Evolutionary conservation across 345 rosid species (phyloP).

Genomic region (Angophora floribunda): DNA sequence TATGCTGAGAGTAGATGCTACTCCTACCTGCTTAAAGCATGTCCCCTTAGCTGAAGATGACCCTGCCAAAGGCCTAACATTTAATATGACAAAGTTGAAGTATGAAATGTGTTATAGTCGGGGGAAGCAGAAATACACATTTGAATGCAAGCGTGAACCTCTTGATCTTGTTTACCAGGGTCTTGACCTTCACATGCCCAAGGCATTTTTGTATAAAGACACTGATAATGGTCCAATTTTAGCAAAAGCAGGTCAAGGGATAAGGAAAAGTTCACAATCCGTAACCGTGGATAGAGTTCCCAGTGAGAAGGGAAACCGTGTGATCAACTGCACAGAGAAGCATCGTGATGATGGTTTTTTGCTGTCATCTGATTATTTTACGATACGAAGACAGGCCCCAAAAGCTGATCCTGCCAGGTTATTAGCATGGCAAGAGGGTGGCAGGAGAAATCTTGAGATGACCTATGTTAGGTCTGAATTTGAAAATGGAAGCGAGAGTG

Average conservation of each 20-base stretch:
- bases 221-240: conserved; percentile 42
- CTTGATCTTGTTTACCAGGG: conserved; percentile 98
- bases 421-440: conserved; percentile 99
- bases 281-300: conserved; percentile 50
- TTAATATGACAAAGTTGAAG: conserved; percentile 77
- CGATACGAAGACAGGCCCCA: conserved; percentile 90
- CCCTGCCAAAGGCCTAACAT: conserved; percentile 86
- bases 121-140: conserved; percentile 85
- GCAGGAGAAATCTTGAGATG: conserved; percentile 90
- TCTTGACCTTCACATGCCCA: conserved; percentile 82
- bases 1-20: conserved; percentile 78
- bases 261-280: conserved; percentile 56
- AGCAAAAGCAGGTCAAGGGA: conserved; percentile 38
- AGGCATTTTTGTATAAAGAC: conserved; percentile 55
- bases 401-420: conserved; percentile 87
- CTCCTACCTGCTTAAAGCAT: conserved; percentile 66
- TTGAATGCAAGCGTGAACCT: conserved; percentile 78
- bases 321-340: conserved; percentile 46
- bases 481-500: conserved; percentile 96
- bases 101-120: conserved; percentile 75
- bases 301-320: conserved; percentile 38
- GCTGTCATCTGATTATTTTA: conserved; percentile 88
- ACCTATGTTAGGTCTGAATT: conserved; percentile 91
- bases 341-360: conserved; percentile 87
- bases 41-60: conserved; percentile 82